phyloP scores from a whole-genome alignment of 345 rosid species.

The Eucalyptus curtisii region DNA sequence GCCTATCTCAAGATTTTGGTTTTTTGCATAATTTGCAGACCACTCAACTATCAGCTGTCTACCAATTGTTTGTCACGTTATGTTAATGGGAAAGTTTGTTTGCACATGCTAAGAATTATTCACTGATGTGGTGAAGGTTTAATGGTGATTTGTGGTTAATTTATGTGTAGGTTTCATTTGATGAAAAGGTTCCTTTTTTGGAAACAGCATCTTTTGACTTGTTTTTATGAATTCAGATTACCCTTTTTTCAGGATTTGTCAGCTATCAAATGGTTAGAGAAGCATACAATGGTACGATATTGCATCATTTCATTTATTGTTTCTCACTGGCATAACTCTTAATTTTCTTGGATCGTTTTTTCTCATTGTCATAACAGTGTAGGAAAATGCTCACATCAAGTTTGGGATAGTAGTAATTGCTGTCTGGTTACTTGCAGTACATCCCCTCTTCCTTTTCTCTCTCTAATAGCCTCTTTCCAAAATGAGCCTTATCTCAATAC shows the following conservation, averaged over 20 bases:
- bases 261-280: constrained; percentile 99
- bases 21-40: not conserved
- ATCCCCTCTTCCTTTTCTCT: not conserved
- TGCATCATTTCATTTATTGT: not conserved
- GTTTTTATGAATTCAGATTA: constrained; percentile 46
- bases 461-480: not conserved
- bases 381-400: not conserved
- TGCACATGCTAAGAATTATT: not conserved
- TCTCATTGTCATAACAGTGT: not conserved
- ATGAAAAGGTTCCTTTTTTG: not conserved
- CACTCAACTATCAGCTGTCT: not conserved
- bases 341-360: not conserved
- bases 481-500: not conserved
- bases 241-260: constrained; percentile 96
- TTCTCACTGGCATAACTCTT: not conserved
- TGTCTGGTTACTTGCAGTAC: not conserved
- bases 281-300: constrained; percentile 72
- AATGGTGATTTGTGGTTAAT: not conserved
- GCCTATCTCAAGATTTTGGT: not conserved
- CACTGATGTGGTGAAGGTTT: not conserved
- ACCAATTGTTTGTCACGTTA: not conserved
- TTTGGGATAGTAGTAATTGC: not conserved
- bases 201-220: not conserved
- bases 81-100: not conserved
- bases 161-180: not conserved